These are phyloP conservation scores for Euphorbia pulcherrima DNA, from an alignment of 345 rosid genomes.

Conservation along the genomic window DNA sequence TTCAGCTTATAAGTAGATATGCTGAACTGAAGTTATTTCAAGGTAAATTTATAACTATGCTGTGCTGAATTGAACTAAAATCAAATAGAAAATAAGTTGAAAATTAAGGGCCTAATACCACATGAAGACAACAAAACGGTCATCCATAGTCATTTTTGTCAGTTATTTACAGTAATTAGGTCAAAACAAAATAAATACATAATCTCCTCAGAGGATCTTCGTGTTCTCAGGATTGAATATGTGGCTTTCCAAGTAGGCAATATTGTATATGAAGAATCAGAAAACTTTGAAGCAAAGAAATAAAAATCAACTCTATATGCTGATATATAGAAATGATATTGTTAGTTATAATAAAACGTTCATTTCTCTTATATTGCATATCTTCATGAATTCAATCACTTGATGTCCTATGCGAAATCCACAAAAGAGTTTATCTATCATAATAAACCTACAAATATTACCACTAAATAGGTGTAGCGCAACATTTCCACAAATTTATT, in stretches of 20 bases:
- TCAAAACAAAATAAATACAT: not conserved
- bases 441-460: not conserved
- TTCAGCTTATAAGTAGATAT: too few relatives aligned
- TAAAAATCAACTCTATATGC: too few relatives aligned
- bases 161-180: not conserved
- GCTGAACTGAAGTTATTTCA: too few relatives aligned
- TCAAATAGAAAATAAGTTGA: too few relatives aligned
- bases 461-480: not conserved
- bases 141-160: not conserved
- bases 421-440: not conserved
- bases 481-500: not conserved
- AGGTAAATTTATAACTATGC: too few relatives aligned
- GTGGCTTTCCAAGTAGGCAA: too few relatives aligned
- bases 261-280: too few relatives aligned
- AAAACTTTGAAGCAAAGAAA: too few relatives aligned
- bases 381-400: not conserved
- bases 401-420: not conserved
- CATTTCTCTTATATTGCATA: not conserved
- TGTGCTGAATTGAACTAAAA: too few relatives aligned
- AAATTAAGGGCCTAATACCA: not conserved
- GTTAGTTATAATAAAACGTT: not conserved
- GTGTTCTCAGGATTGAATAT: not conserved
- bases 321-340: not conserved
- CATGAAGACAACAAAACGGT: not conserved
- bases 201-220: not conserved